Evolutionary conservation across 352 stramenopile species (phyloP).

Genomic region (Globisporangium parvum): DNA sequence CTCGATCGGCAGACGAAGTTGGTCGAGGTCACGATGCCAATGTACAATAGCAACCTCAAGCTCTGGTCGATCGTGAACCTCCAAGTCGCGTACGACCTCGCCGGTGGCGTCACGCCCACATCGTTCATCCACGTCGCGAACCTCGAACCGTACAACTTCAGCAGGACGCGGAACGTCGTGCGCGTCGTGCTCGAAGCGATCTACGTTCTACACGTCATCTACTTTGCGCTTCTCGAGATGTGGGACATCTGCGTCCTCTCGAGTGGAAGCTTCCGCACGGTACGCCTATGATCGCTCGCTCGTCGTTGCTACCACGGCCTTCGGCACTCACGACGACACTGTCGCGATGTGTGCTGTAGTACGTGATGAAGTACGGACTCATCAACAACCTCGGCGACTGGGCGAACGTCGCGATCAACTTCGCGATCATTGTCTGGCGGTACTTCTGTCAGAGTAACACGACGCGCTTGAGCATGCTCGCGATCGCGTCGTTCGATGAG

Average conservation of each 20-base stretch:
- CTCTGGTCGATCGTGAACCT: constrained; percentile 36
- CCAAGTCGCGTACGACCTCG: constrained; percentile 46
- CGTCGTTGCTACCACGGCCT: not conserved
- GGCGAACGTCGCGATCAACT: constrained; percentile 30
- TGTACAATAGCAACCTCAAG: constrained; percentile 62
- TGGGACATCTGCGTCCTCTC: constrained; percentile 53
- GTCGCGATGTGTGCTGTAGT: constrained; percentile 19
- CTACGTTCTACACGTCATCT: constrained; percentile 42
- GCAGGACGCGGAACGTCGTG: constrained; percentile 29
- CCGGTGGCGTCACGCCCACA: constrained; percentile 34
- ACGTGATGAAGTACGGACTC: constrained; percentile 54
- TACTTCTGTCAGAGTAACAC: constrained; percentile 41
- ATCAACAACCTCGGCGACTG: constrained; percentile 66
- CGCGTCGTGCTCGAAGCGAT: constrained; percentile 38
- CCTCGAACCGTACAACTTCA: constrained; percentile 60
- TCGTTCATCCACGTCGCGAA: constrained; percentile 44
- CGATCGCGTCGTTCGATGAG: constrained; percentile 27
- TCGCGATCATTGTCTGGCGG: constrained; percentile 2
- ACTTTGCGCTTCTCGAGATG: constrained; percentile 27
- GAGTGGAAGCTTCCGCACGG: constrained; percentile 23
- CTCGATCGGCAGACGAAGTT: constrained; percentile 49
- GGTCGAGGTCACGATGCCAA: constrained; percentile 39
- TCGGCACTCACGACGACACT: constrained; percentile 2
- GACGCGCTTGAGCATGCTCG: not conserved
- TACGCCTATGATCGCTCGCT: not conserved